Conservation (phyloP, 1,284 basidiomycete species). For the Erythrobasidium hasegawianum region DNA sequence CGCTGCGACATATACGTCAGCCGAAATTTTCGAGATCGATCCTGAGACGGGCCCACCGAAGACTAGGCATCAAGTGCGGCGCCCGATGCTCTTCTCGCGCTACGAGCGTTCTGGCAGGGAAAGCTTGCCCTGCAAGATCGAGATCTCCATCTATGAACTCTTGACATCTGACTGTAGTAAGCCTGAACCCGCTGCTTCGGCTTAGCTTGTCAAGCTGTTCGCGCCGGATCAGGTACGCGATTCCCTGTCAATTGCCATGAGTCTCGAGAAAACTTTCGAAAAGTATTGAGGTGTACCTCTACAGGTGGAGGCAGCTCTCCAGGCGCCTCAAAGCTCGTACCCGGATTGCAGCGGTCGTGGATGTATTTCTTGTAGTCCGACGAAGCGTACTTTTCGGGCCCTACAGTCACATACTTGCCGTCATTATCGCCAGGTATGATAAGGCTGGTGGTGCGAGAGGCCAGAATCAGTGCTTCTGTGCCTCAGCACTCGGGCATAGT, state of each 20-base stretch:
- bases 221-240: slow-evolving; percentile 7
- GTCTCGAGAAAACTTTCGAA: too few relatives aligned
- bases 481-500: too few relatives aligned
- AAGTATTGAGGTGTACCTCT: slow-evolving; percentile 6
- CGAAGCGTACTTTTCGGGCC: neutral
- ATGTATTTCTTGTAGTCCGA: slow-evolving; percentile 7
- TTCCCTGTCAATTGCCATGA: too few relatives aligned
- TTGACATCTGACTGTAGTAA: slow-evolving; percentile 10
- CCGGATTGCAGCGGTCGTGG: slow-evolving; percentile 29
- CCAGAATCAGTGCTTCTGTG: too few relatives aligned
- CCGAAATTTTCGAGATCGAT: too few relatives aligned
- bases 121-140: neutral
- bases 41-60: slow-evolving; percentile 2
- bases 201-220: slow-evolving; percentile 4
- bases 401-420: neutral
- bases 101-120: slow-evolving; percentile 8
- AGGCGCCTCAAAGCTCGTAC: slow-evolving; percentile 16
- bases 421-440: slow-evolving; percentile 23
- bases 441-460: too few relatives aligned
- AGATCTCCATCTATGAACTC: slow-evolving; percentile 2
- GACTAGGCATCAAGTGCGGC: slow-evolving; percentile 16
- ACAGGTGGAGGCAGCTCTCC: slow-evolving; percentile 23
- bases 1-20: neutral
- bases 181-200: slow-evolving; percentile 7
- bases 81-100: slow-evolving; percentile 18